Evolutionary conservation across 2,329 filamentous ascomycete species (phyloP), one percentile per base, ranked within the genome.

Genomic region (Atkinsonella hypoxylon): DNA sequence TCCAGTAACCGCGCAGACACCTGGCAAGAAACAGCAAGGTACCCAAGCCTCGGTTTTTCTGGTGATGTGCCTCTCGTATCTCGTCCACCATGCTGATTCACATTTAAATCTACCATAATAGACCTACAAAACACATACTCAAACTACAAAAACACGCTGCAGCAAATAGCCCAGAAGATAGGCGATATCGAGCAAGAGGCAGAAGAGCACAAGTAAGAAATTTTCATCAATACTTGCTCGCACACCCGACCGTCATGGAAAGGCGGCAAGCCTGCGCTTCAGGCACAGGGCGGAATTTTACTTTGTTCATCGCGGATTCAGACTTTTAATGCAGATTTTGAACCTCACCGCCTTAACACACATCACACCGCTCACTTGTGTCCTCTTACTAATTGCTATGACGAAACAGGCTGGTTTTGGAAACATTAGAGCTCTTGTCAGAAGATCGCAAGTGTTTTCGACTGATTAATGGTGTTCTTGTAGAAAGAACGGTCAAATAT

Each of bases 171-270:
- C 31, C 85, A 89, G 63, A 97, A 95, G 68, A 96, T 98, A 59
- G 93, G 93, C 40, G 90, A 97, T 64, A 90, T 98, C 51, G 93
- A 98, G 72, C 89, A 95, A 67, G 93, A 97, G 67, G 84, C 87
- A 18, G 93, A 98, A 68, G 93, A 98, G 67, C 93, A 98, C 76
- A 97, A 95, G 93, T 97, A 12, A 45, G 32, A 17, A 47, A n/a
- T n/a, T 10, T n/a, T 18, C 36, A 13, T 30, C 34, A 11, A n/a
- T 26, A 13, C 9, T 39, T 36, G 12, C 31, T 4, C 18, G 3
- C 12, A n/a, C 43, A 34, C n/a, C 38, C 30, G n/a, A n/a, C n/a
- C n/a, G 15, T 11, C n/a, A 32, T n/a, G 32, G 4, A 13, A 10
- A 34, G n/a, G 26, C 26, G 26, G 26, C 26, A 26, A 26, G 26